Evolutionary conservation across 768 basidiomycete genomes (phyloP).

Genomic region (Mycena galopus): DNA sequence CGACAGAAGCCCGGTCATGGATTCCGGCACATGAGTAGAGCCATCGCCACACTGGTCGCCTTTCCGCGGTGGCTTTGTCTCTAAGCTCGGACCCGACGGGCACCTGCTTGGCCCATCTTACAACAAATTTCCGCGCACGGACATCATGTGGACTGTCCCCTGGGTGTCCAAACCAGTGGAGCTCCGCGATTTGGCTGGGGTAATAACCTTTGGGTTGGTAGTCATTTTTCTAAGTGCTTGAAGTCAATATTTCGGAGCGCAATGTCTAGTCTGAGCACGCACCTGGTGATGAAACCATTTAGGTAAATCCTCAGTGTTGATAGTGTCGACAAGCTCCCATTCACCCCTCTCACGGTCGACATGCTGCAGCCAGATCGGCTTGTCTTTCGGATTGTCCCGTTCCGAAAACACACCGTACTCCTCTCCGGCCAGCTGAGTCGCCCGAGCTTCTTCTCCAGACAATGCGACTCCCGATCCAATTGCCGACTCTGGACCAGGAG

Average conservation of each 20-base stretch:
- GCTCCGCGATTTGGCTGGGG: background rate
- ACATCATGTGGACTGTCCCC: background rate
- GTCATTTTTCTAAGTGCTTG: background rate
- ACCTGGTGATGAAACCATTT: slow-evolving; percentile 19
- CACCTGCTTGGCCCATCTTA: background rate
- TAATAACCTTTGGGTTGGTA: background rate
- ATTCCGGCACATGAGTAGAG: no score
- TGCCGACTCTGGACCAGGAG: no score
- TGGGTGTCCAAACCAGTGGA: background rate
- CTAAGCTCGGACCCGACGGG: background rate
- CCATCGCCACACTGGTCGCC: no score
- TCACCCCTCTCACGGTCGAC: background rate
- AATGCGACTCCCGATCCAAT: background rate
- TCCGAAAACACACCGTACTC: background rate
- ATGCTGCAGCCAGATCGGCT: background rate
- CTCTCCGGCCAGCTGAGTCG: background rate
- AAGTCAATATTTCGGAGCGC: background rate
- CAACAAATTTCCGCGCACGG: background rate
- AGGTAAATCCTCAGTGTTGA: slow-evolving; percentile 5
- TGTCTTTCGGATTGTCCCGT: background rate
- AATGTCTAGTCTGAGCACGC: no score
- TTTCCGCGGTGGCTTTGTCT: no score
- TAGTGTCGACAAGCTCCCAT: background rate
- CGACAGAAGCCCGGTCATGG: no score
- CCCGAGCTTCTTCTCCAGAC: background rate